Evolutionary conservation across 2,329 filamentous ascomycete genomes (phyloP).

Genomic region (Epichloe scottii): DNA sequence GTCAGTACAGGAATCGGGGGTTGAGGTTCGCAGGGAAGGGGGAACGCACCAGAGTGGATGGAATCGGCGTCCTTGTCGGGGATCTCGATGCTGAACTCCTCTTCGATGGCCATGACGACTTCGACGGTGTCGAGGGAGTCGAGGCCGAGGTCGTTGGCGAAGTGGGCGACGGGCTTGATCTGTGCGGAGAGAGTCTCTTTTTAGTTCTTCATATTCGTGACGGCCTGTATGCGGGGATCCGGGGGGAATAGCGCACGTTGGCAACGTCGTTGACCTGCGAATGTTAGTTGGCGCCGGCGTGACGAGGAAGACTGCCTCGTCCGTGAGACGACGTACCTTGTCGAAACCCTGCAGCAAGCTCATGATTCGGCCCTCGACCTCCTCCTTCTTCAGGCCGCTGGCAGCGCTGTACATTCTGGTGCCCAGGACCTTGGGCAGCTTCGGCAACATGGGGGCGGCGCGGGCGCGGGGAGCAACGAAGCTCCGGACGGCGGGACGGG

Average conservation of each 20-base stretch:
- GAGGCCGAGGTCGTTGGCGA: slow-evolving; percentile 91
- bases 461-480: slow-evolving; percentile 46
- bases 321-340: slow-evolving; percentile 42
- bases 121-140: slow-evolving; percentile 98
- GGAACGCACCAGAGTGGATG: slow-evolving; percentile 76
- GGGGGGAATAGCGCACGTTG: slow-evolving; percentile 38
- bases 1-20: background rate
- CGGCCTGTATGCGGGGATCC: too few species aligned
- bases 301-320: too few species aligned
- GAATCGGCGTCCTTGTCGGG: slow-evolving; percentile 92
- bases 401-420: slow-evolving; percentile 80
- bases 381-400: slow-evolving; percentile 63
- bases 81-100: slow-evolving; percentile 87
- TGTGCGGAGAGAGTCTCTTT: slow-evolving; percentile 25
- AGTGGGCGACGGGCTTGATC: slow-evolving; percentile 79
- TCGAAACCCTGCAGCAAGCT: slow-evolving; percentile 92
- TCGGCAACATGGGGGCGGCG: slow-evolving; percentile 31
- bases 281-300: slow-evolving; percentile 13
- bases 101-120: slow-evolving; percentile 99
- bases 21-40: background rate
- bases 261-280: slow-evolving; percentile 52
- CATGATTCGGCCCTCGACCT: slow-evolving; percentile 86
- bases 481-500: slow-evolving; percentile 36
- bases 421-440: slow-evolving; percentile 43
- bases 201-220: background rate